Base-by-base conservation (phyloP, 345 rosid genomes). In the Citrus trifoliata region DNA sequence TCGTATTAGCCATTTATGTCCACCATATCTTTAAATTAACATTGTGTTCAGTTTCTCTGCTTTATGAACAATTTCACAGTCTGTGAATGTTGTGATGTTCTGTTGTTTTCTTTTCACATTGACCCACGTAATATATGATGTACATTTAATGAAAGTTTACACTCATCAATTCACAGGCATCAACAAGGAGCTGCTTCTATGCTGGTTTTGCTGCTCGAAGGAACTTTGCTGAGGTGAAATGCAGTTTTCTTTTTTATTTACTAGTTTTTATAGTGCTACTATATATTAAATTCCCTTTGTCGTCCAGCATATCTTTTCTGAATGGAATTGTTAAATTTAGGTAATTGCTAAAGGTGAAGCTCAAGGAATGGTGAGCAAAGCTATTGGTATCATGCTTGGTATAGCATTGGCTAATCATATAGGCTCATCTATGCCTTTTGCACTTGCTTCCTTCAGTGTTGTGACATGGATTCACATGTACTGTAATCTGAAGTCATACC, bases 191-290 rank as follows among this genome's bases (percentile, higher is more conserved):
- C 87, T 96, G 97, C 85, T 96, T 96, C 74, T 88, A 89, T 84
- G 98, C 99, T 89, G 99, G 99, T 75, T 96, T 96, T 89, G 99
- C 99, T 82, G 97, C 97, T 86, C 93, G 90, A 82, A 92, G 98
- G 82, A 96, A 96, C 90, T 96, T 96, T 78, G 99, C 99, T 35
- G 99, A 96, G 99, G 99, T 95, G 78, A 78, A 70, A 70, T 27
- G 38, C 53, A 14, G 10, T 78, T 84, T 37, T 30, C 66, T 64
- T 69, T 60, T 46, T 63, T 81, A 25, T 61, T 76, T 56, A 70
- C 33, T 14, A 60, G 13, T 30, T 40, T 37, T 61, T 27, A n/a
- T 32, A 2, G 4, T 74, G 10, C 35, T 60, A 4, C 42, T 9
- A 68, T 60, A 13, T 73, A 19, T 46, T 19, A 4, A 28, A 21